Conservation (phyloP, 192 early-diverging fungal species). For the Rhizophagus prolifer region DNA sequence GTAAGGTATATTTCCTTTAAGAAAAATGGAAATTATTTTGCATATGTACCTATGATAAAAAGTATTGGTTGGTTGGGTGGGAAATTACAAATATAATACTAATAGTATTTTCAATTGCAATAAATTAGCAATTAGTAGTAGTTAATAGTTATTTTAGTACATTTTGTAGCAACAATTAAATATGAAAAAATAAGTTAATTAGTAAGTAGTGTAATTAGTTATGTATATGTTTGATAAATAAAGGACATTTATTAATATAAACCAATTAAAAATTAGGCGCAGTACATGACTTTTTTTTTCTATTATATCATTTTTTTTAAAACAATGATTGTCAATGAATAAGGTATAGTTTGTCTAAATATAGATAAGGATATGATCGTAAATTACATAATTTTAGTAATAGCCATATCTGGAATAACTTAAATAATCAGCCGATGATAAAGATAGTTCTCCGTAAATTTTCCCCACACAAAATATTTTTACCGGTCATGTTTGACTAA, state of each 20-base stretch:
- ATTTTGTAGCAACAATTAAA: neutral
- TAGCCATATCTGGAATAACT: neutral
- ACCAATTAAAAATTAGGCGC: neutral
- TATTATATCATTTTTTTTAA: neutral
- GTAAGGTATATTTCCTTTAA: neutral
- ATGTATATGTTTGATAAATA: neutral
- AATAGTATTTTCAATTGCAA: neutral
- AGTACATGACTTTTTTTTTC: neutral
- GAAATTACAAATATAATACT: neutral
- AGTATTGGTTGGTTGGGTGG: neutral
- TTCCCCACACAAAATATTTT: neutral
- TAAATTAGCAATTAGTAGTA: neutral
- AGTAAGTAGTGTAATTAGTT: neutral
- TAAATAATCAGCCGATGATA: neutral
- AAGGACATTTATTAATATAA: neutral
- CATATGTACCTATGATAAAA: neutral
- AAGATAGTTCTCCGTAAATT: neutral
- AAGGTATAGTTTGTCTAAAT: neutral
- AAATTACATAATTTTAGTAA: neutral
- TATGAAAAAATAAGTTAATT: neutral
- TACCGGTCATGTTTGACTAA: neutral
- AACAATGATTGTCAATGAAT: neutral
- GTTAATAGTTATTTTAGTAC: neutral
- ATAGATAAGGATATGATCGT: neutral
- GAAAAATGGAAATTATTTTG: too few species aligned